Evolutionary conservation across 1,139 yeast genomes (phyloP), one percentile per base, ranked within the genome.

Genomic region (Yamadazyma conglobata): DNA sequence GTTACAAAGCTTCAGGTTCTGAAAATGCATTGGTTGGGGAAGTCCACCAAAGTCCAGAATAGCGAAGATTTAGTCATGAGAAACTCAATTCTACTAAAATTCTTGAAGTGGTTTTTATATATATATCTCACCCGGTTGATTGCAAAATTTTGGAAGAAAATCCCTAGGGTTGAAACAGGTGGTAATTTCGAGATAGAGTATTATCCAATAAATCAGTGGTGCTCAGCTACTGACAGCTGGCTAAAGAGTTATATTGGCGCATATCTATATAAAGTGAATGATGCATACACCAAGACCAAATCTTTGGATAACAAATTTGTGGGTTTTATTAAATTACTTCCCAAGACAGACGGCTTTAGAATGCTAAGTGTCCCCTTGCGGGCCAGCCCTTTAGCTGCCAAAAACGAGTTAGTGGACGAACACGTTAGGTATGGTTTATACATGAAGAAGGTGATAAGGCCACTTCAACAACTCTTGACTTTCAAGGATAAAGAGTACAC

Each of bases 161-260:
- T 82, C 3, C 77, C 91, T 0, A 78, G 32, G 0, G 64, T 79
- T 2, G 66, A 70, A 58, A 15, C 36, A 3, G 46, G 43, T 5
- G 38, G 35, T 14, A 38, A 33, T 18, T 23, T 40, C 2, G 27
- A 25, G 10, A 31, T 52, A 6, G 37, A 66, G 1, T 86, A 66
- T 48, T 86, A 72, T 46, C 70, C 81, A 10, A 88, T 79, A 31
- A 62, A 58, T 16, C 53, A 60, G 1, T 89, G 96, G 96, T 47
- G 46, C 6, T 34, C 34, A 9, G 47, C 78, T 5, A 56, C 77
- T 0, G 43, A 46, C 7, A 46, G 54, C 0, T 77, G 74, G 66
- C 43, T 72, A 26, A 44, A 52, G 2, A 39, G 41, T 5, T 79
- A 77, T 44, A 50, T 60, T 22, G 40, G 43, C 5, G 48, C 47